phyloP scores from a whole-genome alignment of 768 basidiomycete genomes.

The Gloeophyllum trabeum region DNA sequence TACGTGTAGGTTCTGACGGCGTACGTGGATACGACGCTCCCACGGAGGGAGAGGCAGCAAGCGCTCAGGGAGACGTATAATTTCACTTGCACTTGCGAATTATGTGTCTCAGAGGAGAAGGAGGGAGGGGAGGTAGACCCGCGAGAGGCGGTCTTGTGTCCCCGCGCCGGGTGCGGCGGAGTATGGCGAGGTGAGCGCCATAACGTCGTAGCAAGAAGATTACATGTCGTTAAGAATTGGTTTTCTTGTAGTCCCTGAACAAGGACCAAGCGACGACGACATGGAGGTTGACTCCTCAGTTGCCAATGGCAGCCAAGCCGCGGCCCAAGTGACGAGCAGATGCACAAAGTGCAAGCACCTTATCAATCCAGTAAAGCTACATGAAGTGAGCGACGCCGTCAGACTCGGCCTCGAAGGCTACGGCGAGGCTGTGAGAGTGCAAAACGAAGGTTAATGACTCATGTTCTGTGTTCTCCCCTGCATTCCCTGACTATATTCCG shows the following conservation, averaged over 20 bases:
- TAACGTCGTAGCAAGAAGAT: no score
- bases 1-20: constrained; percentile 56
- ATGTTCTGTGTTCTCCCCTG: constrained; percentile 1
- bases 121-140: constrained; percentile 40
- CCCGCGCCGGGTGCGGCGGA: no score
- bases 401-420: constrained; percentile 66
- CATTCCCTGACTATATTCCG: background rate
- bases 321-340: no score
- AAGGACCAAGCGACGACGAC: no score
- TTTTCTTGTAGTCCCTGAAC: no score
- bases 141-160: constrained; percentile 60
- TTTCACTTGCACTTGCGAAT: constrained; percentile 60
- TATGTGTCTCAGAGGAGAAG: constrained; percentile 37
- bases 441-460: constrained; percentile 38
- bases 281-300: background rate
- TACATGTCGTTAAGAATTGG: no score
- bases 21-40: constrained; percentile 80
- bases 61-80: constrained; percentile 63
- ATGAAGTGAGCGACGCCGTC: constrained; percentile 49
- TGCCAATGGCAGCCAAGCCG: constrained; percentile 27
- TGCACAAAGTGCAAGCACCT: constrained; percentile 44
- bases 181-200: no score
- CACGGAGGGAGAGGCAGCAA: constrained; percentile 38
- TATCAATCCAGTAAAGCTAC: constrained; percentile 38
- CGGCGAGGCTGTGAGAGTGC: constrained; percentile 55